Evolutionary conservation across 371 early-diverging fungal genomes (phyloP).

Genomic region (Mucor racemosus): DNA sequence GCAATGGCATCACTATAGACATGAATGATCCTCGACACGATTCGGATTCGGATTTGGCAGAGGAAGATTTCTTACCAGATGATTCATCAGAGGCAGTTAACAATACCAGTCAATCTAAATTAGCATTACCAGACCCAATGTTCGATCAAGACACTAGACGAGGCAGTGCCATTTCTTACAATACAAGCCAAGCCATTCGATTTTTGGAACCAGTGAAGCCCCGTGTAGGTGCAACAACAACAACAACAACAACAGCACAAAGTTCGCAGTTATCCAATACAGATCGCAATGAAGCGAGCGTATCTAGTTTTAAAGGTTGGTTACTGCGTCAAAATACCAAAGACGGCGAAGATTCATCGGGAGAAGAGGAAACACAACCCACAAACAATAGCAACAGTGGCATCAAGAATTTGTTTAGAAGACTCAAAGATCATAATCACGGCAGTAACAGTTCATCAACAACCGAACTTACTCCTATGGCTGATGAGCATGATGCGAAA

Average conservation of each 20-base stretch:
- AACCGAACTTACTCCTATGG: not conserved
- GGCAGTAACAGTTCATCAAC: not conserved
- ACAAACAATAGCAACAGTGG: not conserved
- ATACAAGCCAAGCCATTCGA: constrained; percentile 36
- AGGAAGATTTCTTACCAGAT: constrained; percentile 55
- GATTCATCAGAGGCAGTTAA: constrained; percentile 28
- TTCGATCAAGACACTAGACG: not conserved
- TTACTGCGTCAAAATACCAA: constrained; percentile 14
- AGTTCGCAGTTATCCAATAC: constrained; percentile 16
- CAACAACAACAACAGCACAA: constrained; percentile 17
- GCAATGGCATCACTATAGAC: constrained; percentile 17
- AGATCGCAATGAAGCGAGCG: constrained; percentile 42
- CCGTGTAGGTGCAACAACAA: not conserved
- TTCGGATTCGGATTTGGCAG: constrained; percentile 31
- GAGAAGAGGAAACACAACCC: constrained; percentile 15
- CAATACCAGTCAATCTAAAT: not conserved
- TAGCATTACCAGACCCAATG: not conserved
- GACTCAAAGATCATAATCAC: constrained; percentile 7
- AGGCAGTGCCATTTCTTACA: constrained; percentile 25
- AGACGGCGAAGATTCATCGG: not conserved
- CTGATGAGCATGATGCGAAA: not conserved
- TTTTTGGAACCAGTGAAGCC: constrained; percentile 49
- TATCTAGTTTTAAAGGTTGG: constrained; percentile 41
- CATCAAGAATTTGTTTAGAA: constrained; percentile 5
- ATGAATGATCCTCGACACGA: constrained; percentile 27